Conservation (phyloP, 192 early-diverging fungal genomes). For the Linnemannia schmuckeri region DNA sequence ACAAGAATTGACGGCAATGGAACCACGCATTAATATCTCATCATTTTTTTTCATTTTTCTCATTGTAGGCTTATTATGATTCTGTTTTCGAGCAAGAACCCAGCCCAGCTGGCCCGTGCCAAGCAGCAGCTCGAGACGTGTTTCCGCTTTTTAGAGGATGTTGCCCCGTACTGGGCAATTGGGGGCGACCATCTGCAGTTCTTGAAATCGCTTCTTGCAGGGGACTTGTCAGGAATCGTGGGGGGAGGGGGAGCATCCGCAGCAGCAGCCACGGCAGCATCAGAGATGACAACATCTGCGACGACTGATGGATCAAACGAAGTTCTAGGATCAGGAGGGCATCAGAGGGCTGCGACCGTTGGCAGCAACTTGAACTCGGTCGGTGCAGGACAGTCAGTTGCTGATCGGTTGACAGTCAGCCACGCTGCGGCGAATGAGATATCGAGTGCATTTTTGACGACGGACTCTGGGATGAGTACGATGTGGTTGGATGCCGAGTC, state of each 20-base stretch:
- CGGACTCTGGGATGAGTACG: not conserved
- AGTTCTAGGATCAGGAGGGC: not conserved
- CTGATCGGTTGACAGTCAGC: not conserved
- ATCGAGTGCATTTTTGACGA: slow-evolving; percentile 5
- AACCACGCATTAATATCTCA: not conserved
- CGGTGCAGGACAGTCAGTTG: not conserved
- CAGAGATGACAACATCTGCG: not conserved
- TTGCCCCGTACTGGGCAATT: not conserved
- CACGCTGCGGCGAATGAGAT: not conserved
- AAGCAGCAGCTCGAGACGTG: not conserved
- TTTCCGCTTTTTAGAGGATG: not conserved
- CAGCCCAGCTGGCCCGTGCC: not conserved
- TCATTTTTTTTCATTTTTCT: not conserved
- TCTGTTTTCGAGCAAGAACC: not conserved
- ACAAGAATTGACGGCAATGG: no score
- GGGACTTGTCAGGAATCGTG: not conserved
- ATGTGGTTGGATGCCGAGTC: not conserved
- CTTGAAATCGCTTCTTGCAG: not conserved
- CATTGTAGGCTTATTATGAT: not conserved
- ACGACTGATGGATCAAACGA: not conserved
- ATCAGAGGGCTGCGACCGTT: not conserved
- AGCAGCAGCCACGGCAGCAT: not conserved
- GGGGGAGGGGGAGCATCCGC: not conserved
- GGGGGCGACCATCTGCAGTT: not conserved
- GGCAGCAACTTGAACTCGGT: not conserved